Evolutionary conservation across 805 yeast genomes (phyloP).

Genomic region (Wickerhamiella parazyma): DNA sequence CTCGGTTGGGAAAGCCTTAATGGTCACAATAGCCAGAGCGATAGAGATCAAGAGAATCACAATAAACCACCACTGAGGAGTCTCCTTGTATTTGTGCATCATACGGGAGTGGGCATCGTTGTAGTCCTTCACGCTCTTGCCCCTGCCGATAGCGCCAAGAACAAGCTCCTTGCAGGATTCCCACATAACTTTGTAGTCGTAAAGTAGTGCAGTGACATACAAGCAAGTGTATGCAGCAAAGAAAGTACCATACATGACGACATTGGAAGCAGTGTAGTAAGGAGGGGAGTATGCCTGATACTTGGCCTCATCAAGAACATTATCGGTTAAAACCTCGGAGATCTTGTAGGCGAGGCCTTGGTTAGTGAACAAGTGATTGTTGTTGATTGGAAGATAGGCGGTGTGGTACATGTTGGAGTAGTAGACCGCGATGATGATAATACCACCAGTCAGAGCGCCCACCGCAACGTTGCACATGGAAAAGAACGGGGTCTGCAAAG

Average conservation of each 20-base stretch:
- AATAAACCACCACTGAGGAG: conserved; percentile 41
- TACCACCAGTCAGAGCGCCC: conserved; percentile 24
- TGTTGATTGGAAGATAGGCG: conserved; percentile 31
- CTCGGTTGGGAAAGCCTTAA: conserved; percentile 6
- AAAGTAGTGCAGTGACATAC: conserved; percentile 33
- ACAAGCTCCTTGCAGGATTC: conserved; percentile 20
- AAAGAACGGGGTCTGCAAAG: conserved; percentile 28
- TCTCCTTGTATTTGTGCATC: conserved; percentile 38
- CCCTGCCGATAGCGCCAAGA: conserved; percentile 7
- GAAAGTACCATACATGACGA: conserved; percentile 38
- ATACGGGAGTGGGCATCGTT: conserved; percentile 33
- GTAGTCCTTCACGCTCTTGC: conserved; percentile 14
- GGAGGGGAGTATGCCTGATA: conserved; percentile 43
- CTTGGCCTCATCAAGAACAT: conserved; percentile 31
- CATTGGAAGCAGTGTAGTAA: conserved; percentile 41
- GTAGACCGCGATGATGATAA: conserved; percentile 27
- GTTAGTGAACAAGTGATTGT: conserved; percentile 38
- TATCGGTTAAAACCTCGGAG: conserved; percentile 30
- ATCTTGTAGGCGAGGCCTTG: conserved; percentile 35
- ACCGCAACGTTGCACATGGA: conserved; percentile 23
- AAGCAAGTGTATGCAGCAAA: conserved; percentile 41
- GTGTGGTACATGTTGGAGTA: conserved; percentile 32
- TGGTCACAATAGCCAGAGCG: conserved; percentile 10
- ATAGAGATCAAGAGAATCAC: conserved; percentile 23
- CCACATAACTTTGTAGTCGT: conserved; percentile 29